Evolutionary conservation across 345 rosid species (phyloP), one percentile per base, ranked within the genome.

Genomic region (Hypericum perforatum): DNA sequence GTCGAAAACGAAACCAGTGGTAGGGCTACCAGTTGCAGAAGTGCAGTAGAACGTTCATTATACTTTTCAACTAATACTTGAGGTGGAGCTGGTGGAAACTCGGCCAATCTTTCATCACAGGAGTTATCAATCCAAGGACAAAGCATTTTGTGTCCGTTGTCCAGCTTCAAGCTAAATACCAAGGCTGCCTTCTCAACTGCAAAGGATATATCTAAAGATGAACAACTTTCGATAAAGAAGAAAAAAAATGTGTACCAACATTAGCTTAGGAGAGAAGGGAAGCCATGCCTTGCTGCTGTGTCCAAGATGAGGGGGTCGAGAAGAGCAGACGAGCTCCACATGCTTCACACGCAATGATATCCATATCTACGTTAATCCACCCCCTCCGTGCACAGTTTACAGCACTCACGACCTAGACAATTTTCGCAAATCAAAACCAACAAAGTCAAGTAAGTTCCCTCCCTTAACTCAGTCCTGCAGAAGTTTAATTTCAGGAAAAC

Each of bases 311-410:
- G 13, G 97, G 90, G 37, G 89, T 79, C 49, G 98, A 71, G 55
- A 92, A 83, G 36, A 75, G 82, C 52, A 88, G 73, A 58, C 83
- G 94, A 9, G 86, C 85, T 71, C 89, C 94, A 67, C 98, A 88
- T 52, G 86, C 77, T 77, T 88, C 95, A 67, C 98, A 88, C 41
- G 91, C 76, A 60, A 92, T 74, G 54, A 63, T 72, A 76, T 92
- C 98, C 57, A 68, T 63, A 39, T 88, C 91, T 52, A 77, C 75
- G 69, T 88, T 92, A 67, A 84, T 70, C 98, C 99, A 92, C 50
- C 97, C 95, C 75, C 85, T 85, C 66, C 81, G 77, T 8, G 97
- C 94, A 52, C 98, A 92, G 68, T 88, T 85, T 59, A 82, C 82
- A 69, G 97, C 95, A 66, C 76, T 76, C n/a, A 84, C 82, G 16